phyloP scores from a whole-genome alignment of 2,329 filamentous ascomycete species.

The Lachnellula arida region DNA sequence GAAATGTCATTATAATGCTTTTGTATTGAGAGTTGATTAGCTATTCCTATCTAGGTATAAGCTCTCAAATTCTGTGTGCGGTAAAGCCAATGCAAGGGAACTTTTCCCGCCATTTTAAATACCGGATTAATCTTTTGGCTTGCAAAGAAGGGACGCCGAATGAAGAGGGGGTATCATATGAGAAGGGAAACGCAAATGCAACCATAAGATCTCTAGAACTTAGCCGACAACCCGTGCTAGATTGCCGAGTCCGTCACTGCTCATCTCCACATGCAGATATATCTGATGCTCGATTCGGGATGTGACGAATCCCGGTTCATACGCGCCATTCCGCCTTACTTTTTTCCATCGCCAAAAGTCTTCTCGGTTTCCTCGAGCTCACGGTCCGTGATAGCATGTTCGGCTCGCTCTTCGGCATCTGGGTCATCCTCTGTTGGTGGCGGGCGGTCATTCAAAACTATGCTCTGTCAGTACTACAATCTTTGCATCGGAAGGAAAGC shows the following conservation, averaged over 20 bases:
- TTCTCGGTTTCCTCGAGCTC: constrained; percentile 16
- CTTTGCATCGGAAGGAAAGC: not conserved
- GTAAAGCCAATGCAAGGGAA: not conserved
- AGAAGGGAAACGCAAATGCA: not conserved
- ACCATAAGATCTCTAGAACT: not conserved
- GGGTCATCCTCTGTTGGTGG: constrained; percentile 30
- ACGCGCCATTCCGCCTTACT: not conserved
- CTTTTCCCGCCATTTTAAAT: not conserved
- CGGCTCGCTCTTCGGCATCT: constrained; percentile 23
- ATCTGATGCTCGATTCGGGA: not conserved
- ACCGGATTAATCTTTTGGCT: not conserved
- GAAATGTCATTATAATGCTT: not conserved
- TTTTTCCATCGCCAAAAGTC: not conserved
- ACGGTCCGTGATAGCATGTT: constrained; percentile 12
- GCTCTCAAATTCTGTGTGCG: not conserved
- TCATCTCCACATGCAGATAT: not conserved
- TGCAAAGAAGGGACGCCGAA: not conserved
- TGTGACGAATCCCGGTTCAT: not conserved
- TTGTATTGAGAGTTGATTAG: not conserved
- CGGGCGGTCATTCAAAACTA: constrained; percentile 26
- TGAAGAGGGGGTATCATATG: too few relatives aligned
- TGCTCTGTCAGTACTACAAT: constrained; percentile 1
- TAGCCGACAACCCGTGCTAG: not conserved
- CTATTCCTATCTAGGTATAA: not conserved
- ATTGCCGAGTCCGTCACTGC: not conserved